Conservation (phyloP, 163 green algal genomes). For the Chlorella variabilis region DNA sequence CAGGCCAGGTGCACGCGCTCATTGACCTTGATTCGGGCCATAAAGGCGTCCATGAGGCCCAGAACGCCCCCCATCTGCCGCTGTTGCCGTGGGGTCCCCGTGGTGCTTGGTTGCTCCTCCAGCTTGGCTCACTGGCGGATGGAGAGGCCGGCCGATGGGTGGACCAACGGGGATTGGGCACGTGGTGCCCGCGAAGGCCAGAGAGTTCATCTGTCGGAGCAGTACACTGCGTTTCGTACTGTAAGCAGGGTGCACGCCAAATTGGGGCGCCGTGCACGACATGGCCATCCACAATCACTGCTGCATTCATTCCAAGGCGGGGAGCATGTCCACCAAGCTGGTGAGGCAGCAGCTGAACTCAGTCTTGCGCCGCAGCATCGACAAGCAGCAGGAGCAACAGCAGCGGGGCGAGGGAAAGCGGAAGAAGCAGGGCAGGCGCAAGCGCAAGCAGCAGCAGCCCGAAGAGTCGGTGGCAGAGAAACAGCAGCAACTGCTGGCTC, state of each 20-base stretch:
- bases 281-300: no score
- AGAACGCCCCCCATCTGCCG: background rate
- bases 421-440: background rate
- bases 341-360: constrained; percentile 16
- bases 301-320: no score
- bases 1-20: constrained; percentile 63
- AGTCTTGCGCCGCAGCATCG: constrained; percentile 6
- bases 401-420: background rate
- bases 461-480: background rate
- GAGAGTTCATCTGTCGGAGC: no score
- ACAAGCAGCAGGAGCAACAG: constrained; percentile 10
- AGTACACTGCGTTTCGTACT: no score
- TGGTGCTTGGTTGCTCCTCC: background rate
- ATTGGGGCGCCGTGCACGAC: no score
- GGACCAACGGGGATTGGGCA: no score
- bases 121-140: no score
- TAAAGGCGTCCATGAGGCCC: constrained; percentile 1
- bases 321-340: constrained; percentile 26
- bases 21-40: constrained; percentile 20
- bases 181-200: no score
- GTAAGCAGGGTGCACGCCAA: no score
- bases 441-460: background rate
- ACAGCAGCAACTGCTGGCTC: background rate
- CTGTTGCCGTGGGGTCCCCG: background rate
- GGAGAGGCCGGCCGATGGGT: no score